A percentile compares a stretch with the other conserved stretches of the same genome.
Conservation (phyloP, 257 asterid species). For the Penstemon barbatus region DNA sequence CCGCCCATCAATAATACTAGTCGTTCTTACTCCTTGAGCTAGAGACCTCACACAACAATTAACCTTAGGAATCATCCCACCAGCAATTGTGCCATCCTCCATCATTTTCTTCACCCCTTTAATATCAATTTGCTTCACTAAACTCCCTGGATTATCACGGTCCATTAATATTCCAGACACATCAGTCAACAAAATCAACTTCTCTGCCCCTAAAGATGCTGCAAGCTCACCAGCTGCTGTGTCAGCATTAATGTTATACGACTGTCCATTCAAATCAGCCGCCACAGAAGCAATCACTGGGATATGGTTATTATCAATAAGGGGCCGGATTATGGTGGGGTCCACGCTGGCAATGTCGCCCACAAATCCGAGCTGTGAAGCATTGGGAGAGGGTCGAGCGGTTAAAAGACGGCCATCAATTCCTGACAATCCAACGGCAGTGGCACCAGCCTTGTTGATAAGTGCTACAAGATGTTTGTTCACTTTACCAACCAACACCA, state of each 20-base stretch:
- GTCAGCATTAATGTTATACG: constrained; percentile 79
- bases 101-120: constrained; percentile 78
- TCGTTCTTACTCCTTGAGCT: constrained; percentile 78
- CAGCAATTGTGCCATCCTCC: constrained; percentile 58
- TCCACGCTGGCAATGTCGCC: constrained; percentile 85
- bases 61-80: constrained; percentile 90
- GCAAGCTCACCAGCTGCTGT: constrained; percentile 82
- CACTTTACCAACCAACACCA: constrained; percentile 80
- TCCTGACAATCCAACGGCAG: constrained; percentile 80
- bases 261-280: constrained; percentile 55
- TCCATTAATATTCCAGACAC: constrained; percentile 69
- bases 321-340: constrained; percentile 56
- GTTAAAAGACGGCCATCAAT: constrained; percentile 72
- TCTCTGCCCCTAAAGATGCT: constrained; percentile 74
- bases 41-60: constrained; percentile 73
- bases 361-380: constrained; percentile 70
- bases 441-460: constrained; percentile 78
- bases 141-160: constrained; percentile 53
- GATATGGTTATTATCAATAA: constrained; percentile 60
- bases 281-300: constrained; percentile 89
- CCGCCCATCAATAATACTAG: constrained; percentile 78
- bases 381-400: constrained; percentile 64
- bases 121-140: constrained; percentile 72
- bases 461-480: constrained; percentile 69
- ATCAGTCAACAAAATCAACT: constrained; percentile 66